These are phyloP conservation scores for Pythium angustatum DNA, from an alignment of 352 stramenopile genomes.

Conservation along the genomic window DNA sequence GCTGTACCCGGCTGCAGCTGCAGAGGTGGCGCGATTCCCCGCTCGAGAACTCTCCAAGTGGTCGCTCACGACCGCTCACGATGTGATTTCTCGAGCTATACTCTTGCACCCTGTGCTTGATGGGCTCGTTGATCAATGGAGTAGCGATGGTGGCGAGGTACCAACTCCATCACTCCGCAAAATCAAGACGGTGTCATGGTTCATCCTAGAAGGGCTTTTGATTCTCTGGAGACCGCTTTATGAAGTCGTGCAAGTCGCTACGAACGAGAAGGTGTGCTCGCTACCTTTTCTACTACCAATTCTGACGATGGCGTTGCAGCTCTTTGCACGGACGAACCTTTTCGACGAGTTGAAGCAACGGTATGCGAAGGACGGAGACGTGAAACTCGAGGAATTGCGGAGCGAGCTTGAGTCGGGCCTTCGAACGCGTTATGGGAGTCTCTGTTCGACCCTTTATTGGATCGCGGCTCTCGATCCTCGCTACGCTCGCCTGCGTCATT, in stretches of 20 bases:
- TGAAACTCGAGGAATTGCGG: slow-evolving; percentile 23
- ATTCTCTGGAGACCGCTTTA: slow-evolving; percentile 42
- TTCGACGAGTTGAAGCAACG: slow-evolving; percentile 30
- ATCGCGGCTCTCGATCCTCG: slow-evolving; percentile 47
- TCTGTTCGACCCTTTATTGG: slow-evolving; percentile 37
- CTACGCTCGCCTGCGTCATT: slow-evolving; percentile 44
- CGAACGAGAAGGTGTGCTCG: slow-evolving; percentile 36
- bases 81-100: slow-evolving; percentile 14
- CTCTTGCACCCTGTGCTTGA: slow-evolving; percentile 17
- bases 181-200: slow-evolving; percentile 12
- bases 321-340: slow-evolving; percentile 33
- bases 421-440: slow-evolving; percentile 13
- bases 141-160: background rate
- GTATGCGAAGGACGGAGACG: slow-evolving; percentile 5
- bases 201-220: slow-evolving; percentile 41
- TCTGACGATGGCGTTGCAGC: slow-evolving; percentile 35
- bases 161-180: background rate
- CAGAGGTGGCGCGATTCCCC: slow-evolving; percentile 8
- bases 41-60: background rate
- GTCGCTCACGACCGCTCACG: slow-evolving; percentile 16
- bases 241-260: slow-evolving; percentile 44
- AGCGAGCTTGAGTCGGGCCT: slow-evolving; percentile 15
- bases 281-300: slow-evolving; percentile 44
- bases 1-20: slow-evolving; percentile 1
- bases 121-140: slow-evolving; percentile 1